These are phyloP conservation scores for Aspergillus sp. DNA, from an alignment of 2,329 filamentous ascomycete genomes.

Conservation along the genomic window DNA sequence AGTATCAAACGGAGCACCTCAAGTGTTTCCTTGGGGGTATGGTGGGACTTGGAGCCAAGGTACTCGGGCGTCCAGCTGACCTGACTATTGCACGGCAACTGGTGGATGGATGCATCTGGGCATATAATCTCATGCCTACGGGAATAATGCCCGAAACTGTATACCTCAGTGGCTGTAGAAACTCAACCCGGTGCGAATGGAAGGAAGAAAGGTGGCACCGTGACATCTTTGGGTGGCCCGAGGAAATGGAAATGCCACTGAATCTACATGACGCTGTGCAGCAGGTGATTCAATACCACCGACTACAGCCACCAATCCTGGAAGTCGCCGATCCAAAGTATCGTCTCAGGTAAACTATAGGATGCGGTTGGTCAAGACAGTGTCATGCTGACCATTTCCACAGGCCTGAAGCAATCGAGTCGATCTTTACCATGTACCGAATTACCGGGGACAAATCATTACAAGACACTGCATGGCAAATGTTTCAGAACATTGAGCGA, in stretches of 20 bases:
- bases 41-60: constrained; percentile 51
- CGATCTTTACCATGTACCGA: constrained; percentile 52
- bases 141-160: constrained; percentile 58
- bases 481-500: constrained; percentile 38
- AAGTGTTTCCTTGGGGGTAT: constrained; percentile 56
- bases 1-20: constrained; percentile 47
- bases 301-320: constrained; percentile 23
- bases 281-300: constrained; percentile 12
- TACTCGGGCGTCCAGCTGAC: constrained; percentile 47
- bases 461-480: constrained; percentile 38
- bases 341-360: constrained; percentile 23
- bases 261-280: constrained; percentile 14
- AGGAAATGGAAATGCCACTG: constrained; percentile 8
- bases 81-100: constrained; percentile 49
- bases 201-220: constrained; percentile 32
- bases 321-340: constrained; percentile 22
- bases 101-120: constrained; percentile 54
- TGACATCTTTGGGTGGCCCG: constrained; percentile 4
- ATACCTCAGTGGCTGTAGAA: constrained; percentile 43
- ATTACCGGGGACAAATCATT: constrained; percentile 48
- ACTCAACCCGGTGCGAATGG: constrained; percentile 40
- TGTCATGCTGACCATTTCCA: not conserved
- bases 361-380: not conserved
- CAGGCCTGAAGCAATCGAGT: constrained; percentile 51
- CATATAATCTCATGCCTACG: constrained; percentile 47